Evolutionary conservation across 177 flowering plant species (phyloP).

Genomic region (Tripterygium wilfordii): DNA sequence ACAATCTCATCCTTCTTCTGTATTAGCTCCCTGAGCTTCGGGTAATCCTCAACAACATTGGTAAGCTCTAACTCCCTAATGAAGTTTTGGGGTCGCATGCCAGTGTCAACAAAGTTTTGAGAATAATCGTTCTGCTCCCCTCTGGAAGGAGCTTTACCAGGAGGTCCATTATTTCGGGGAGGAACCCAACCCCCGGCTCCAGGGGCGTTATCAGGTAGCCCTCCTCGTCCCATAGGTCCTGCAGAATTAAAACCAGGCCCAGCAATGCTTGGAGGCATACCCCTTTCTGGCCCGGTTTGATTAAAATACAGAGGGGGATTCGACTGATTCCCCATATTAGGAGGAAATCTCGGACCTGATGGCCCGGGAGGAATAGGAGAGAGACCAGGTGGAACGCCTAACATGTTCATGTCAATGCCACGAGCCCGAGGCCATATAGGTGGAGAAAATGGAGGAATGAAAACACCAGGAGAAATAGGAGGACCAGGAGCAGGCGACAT

Average conservation of each 20-base stretch:
- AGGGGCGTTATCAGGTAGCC: slow-evolving; percentile 59
- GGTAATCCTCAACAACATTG: slow-evolving; percentile 93
- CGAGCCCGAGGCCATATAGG: slow-evolving; percentile 91
- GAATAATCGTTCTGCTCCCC: slow-evolving; percentile 99
- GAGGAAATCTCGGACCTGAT: slow-evolving; percentile 65
- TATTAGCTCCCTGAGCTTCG: slow-evolving; percentile 95
- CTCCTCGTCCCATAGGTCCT: slow-evolving; percentile 56
- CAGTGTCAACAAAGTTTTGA: slow-evolving; percentile 98
- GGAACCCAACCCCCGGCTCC: slow-evolving; percentile 73
- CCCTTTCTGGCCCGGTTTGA: slow-evolving; percentile 69
- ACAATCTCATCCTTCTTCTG: slow-evolving; percentile 99
- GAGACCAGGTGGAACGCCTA: slow-evolving; percentile 64
- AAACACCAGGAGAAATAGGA: slow-evolving; percentile 72
- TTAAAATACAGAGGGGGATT: slow-evolving; percentile 66
- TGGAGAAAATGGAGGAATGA: slow-evolving; percentile 74
- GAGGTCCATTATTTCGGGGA: slow-evolving; percentile 60
- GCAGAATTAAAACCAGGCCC: slow-evolving; percentile 60
- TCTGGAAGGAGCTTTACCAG: slow-evolving; percentile 98
- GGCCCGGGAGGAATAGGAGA: slow-evolving; percentile 70
- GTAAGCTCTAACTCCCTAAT: slow-evolving; percentile 96
- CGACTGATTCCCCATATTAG: slow-evolving; percentile 51
- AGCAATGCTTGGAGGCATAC: slow-evolving; percentile 48
- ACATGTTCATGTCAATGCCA: slow-evolving; percentile 74
- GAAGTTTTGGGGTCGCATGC: slow-evolving; percentile 95
- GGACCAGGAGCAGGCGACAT: slow-evolving; percentile 94